Evolutionary conservation across 768 basidiomycete species (phyloP).

Genomic region (Symmetrospora coprosmae): DNA sequence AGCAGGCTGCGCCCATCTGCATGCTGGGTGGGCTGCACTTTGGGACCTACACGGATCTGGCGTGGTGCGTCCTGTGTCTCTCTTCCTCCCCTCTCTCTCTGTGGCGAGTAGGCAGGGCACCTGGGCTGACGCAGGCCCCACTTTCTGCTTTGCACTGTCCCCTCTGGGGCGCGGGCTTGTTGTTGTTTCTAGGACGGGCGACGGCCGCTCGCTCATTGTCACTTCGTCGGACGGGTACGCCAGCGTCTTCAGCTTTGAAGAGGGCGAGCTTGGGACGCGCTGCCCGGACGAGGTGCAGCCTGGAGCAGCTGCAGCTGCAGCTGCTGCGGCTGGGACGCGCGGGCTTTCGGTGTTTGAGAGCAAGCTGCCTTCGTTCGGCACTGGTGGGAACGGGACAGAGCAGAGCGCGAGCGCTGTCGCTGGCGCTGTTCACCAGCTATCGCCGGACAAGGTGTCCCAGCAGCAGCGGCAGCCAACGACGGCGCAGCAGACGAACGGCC

Average conservation of each 20-base stretch:
- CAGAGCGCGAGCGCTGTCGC: no score
- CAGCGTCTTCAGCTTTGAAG: conserved; percentile 79
- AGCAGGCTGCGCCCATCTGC: conserved; percentile 81
- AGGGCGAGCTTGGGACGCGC: conserved; percentile 61
- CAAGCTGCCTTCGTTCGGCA: no score
- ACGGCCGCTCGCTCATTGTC: conserved; percentile 81
- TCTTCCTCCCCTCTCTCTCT: background rate
- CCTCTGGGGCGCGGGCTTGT: no score
- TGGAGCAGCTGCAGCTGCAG: no score
- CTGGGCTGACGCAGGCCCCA: background rate
- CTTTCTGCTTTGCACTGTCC: background rate
- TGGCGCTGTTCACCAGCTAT: no score
- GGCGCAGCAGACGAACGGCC: no score
- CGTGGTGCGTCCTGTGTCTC: conserved; percentile 53
- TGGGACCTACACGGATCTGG: conserved; percentile 91
- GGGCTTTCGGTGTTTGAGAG: no score
- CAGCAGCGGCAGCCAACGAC: no score
- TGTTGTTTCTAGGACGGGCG: conserved; percentile 61
- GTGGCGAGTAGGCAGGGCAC: background rate
- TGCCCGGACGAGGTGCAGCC: conserved; percentile 75
- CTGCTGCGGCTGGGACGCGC: no score
- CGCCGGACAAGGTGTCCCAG: no score
- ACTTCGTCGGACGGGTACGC: conserved; percentile 94
- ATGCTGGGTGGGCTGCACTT: conserved; percentile 88
- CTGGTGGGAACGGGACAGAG: no score